phyloP scores from a whole-genome alignment of 2,329 filamentous ascomycete genomes.

The Penicillium sp. region DNA sequence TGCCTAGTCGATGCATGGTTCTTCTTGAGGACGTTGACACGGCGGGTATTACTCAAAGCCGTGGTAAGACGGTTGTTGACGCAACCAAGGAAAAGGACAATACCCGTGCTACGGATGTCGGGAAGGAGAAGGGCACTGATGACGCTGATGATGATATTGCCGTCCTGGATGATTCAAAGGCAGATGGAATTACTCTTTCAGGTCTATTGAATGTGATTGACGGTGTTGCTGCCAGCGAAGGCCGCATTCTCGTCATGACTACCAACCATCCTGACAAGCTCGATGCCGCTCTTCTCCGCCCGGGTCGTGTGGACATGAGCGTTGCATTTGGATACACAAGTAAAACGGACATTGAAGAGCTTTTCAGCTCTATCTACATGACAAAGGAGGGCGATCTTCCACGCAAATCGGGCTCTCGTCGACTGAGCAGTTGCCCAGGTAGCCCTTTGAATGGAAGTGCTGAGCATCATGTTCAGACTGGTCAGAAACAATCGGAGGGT shows the following conservation, averaged over 20 bases:
- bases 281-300: conserved; percentile 59
- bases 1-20: conserved; percentile 65
- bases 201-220: conserved; percentile 65
- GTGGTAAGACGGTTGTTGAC: conserved; percentile 14
- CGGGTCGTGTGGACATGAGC: conserved; percentile 61
- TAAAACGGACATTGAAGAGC: conserved; percentile 32
- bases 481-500: conserved; percentile 1
- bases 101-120: background rate
- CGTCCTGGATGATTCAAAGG: conserved; percentile 7
- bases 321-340: conserved; percentile 50
- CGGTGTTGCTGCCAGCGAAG: conserved; percentile 63
- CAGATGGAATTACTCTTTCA: conserved; percentile 55
- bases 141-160: conserved; percentile 16
- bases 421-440: conserved; percentile 1
- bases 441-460: conserved; percentile 1
- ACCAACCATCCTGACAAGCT: conserved; percentile 62
- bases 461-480: background rate
- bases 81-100: background rate
- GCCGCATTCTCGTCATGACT: conserved; percentile 67
- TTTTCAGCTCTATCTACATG: conserved; percentile 39
- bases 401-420: conserved; percentile 7
- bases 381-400: conserved; percentile 28
- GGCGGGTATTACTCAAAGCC: conserved; percentile 59
- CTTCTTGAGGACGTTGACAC: conserved; percentile 72
- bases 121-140: conserved; percentile 6